A percentile compares a stretch with the other conserved stretches of the same genome.
Evolutionary conservation across 345 rosid species (phyloP).

Genomic region (Erodium maritimum): DNA sequence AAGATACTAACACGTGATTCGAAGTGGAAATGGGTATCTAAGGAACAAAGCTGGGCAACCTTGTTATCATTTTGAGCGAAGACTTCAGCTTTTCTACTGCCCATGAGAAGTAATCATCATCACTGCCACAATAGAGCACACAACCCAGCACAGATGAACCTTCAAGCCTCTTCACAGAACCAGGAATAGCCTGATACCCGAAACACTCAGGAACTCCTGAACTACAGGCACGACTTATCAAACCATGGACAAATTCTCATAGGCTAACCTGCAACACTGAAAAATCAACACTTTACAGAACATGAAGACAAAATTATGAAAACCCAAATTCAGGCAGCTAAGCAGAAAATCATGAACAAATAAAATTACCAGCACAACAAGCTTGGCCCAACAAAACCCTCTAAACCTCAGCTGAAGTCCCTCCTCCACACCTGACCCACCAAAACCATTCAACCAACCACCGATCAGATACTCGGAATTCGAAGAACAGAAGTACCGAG

Average conservation of each 20-base stretch:
- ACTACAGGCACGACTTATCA: not conserved
- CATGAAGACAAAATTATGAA: not conserved
- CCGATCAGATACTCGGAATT: not conserved
- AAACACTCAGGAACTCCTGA: not conserved
- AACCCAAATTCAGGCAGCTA: not conserved
- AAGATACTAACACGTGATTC: constrained; percentile 24
- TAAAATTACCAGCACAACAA: not conserved
- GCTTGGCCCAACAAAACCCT: constrained; percentile 1
- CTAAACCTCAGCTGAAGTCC: not conserved
- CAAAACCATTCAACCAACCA: not conserved
- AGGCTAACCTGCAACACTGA: too few species aligned
- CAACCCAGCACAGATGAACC: not conserved
- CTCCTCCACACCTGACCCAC: not conserved
- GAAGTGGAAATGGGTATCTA: constrained; percentile 22
- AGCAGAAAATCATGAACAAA: not conserved
- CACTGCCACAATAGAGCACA: constrained; percentile 1
- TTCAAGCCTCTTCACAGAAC: not conserved
- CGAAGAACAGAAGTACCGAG: not conserved
- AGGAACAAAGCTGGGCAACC: constrained; percentile 37
- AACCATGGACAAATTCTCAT: not conserved
- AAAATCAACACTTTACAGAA: not conserved
- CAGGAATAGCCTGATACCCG: not conserved
- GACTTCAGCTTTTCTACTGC: constrained; percentile 25
- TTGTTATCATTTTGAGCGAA: constrained; percentile 26
- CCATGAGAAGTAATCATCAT: constrained; percentile 29